Evolutionary conservation across 768 basidiomycete species (phyloP).

Genomic region (Pleurotus tuoliensis): DNA sequence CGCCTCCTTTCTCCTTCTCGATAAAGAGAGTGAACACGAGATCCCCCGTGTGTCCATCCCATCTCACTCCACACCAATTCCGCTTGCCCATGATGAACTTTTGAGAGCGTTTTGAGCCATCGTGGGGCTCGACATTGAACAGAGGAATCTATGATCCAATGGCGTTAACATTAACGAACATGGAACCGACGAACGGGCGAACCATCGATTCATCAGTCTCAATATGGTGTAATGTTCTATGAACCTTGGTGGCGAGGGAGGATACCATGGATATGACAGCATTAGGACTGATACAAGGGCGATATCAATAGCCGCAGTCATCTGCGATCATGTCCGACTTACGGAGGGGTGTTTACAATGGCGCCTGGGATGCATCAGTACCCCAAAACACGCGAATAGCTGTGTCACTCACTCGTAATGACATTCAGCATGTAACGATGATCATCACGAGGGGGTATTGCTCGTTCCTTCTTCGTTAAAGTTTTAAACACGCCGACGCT

Average conservation of each 20-base stretch:
- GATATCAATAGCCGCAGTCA: no score
- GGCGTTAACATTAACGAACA: neutral
- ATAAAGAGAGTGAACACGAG: constrained; percentile 82
- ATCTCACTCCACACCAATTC: constrained; percentile 79
- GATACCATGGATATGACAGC: constrained; percentile 78
- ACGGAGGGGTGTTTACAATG: constrained; percentile 94
- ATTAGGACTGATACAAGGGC: constrained; percentile 31
- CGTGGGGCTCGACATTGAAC: constrained; percentile 65
- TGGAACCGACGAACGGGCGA: constrained; percentile 4
- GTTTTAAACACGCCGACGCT: constrained; percentile 80
- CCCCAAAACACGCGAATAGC: neutral
- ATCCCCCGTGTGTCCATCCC: constrained; percentile 54
- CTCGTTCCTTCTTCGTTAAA: constrained; percentile 45
- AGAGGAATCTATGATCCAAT: constrained; percentile 55
- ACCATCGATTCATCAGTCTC: constrained; percentile 91
- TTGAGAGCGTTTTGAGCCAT: constrained; percentile 71
- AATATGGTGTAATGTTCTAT: constrained; percentile 78
- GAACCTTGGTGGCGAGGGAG: constrained; percentile 74
- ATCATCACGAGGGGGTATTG: constrained; percentile 55
- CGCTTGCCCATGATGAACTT: constrained; percentile 84
- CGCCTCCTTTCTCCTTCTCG: constrained; percentile 79
- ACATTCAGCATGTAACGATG: constrained; percentile 90
- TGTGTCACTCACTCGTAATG: constrained; percentile 57
- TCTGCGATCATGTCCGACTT: constrained; percentile 22
- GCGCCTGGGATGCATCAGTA: constrained; percentile 47